Percentiles rank a stretch among this genome's conserved stretches.
Conservation (phyloP, 2,329 filamentous ascomycete genomes). For the Aspergillus latus region DNA sequence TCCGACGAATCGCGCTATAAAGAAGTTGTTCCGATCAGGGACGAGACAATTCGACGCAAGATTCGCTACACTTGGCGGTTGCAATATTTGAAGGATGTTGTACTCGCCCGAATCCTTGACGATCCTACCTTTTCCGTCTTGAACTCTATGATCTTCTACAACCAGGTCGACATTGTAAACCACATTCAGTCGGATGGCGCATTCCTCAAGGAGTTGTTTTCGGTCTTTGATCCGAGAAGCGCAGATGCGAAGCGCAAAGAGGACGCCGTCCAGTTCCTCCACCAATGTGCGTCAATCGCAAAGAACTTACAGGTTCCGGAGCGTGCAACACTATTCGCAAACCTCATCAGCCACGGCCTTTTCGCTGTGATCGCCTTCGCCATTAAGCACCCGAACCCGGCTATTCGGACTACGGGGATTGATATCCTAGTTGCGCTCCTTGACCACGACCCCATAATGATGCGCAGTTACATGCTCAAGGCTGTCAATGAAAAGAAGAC, state of each 20-base stretch:
- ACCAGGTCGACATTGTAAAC: constrained; percentile 96
- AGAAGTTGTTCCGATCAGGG: constrained; percentile 90
- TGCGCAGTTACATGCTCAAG: constrained; percentile 88
- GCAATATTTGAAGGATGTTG: constrained; percentile 98
- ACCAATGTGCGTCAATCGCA: constrained; percentile 90
- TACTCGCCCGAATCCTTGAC: constrained; percentile 90
- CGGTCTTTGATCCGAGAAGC: constrained; percentile 71
- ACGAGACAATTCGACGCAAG: constrained; percentile 76
- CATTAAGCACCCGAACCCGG: constrained; percentile 77
- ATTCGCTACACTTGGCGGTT: constrained; percentile 95
- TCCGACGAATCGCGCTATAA: constrained; percentile 87
- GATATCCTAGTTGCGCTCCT: constrained; percentile 93
- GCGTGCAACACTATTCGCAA: constrained; percentile 79
- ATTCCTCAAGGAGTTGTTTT: constrained; percentile 84
- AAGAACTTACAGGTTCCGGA: constrained; percentile 88
- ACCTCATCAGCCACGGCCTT: constrained; percentile 84
- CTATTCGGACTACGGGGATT: constrained; percentile 85
- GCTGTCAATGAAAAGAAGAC: constrained; percentile 84
- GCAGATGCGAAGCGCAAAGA: constrained; percentile 73
- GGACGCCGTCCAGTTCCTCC: constrained; percentile 92
- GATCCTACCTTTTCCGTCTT: constrained; percentile 97
- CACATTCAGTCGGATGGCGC: constrained; percentile 79
- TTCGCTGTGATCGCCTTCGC: constrained; percentile 90
- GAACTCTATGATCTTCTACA: constrained; percentile 98
- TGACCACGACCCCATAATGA: constrained; percentile 92